These are phyloP conservation scores for Priceomyces fermenticarens DNA, from an alignment of 805 yeast species.

Conservation along the genomic window DNA sequence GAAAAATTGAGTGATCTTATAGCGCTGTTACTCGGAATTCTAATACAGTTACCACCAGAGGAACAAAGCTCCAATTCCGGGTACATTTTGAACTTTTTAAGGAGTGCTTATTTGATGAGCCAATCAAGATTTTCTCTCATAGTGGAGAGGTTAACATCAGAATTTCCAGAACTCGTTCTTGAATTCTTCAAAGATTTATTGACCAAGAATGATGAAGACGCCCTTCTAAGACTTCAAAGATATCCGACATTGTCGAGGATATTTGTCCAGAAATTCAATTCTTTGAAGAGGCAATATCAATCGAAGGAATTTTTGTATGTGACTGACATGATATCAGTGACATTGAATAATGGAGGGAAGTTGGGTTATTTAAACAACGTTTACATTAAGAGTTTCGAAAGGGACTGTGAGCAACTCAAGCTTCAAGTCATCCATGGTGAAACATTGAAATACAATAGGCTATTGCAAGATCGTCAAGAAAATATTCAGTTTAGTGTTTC, in stretches of 20 bases:
- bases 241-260: constrained; percentile 27
- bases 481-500: constrained; percentile 48
- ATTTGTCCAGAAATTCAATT: constrained; percentile 22
- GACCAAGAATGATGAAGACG: constrained; percentile 37
- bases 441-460: constrained; percentile 47
- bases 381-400: constrained; percentile 31
- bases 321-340: constrained; percentile 30
- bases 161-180: constrained; percentile 16
- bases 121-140: constrained; percentile 19
- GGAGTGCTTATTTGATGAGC: constrained; percentile 33
- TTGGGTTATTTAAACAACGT: constrained; percentile 28
- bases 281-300: constrained; percentile 16
- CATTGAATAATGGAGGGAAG: constrained; percentile 34
- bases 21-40: constrained; percentile 28
- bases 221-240: constrained; percentile 23
- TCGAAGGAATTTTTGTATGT: constrained; percentile 18
- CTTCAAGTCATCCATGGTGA: constrained; percentile 42
- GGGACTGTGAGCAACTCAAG: constrained; percentile 34
- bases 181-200: constrained; percentile 30
- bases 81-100: constrained; percentile 30
- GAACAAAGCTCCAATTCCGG: constrained; percentile 19
- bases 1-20: constrained; percentile 32
- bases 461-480: constrained; percentile 64
- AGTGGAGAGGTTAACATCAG: constrained; percentile 11
- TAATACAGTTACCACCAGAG: constrained; percentile 14